phyloP scores from a whole-genome alignment of 2,329 filamentous ascomycete genomes.

The Penicillium sp. region DNA sequence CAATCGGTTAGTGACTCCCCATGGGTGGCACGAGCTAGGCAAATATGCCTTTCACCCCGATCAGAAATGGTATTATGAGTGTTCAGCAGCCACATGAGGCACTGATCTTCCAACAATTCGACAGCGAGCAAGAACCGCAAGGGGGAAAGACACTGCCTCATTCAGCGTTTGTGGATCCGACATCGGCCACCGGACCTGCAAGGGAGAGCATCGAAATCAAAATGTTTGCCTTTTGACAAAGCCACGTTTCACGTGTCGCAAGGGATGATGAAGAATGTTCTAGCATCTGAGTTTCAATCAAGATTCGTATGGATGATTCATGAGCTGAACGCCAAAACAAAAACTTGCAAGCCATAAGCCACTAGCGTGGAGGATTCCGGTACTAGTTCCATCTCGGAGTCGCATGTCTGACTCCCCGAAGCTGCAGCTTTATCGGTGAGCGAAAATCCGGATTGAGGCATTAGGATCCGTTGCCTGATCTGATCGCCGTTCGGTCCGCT shows the following conservation, averaged over 20 bases:
- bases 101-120: conserved; percentile 21
- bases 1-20: conserved; percentile 10
- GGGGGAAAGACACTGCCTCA: conserved; percentile 39
- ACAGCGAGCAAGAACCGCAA: conserved; percentile 9
- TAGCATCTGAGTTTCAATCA: conserved; percentile 4
- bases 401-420: too few species aligned
- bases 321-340: too few species aligned
- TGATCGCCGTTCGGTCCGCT: conserved; percentile 19
- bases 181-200: conserved; percentile 32
- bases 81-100: conserved; percentile 17
- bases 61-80: conserved; percentile 17
- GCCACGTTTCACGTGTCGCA: conserved; percentile 7
- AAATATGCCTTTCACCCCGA: conserved; percentile 11
- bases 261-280: conserved; percentile 6
- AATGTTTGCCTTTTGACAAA: conserved; percentile 26
- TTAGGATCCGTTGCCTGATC: conserved; percentile 17
- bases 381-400: too few species aligned
- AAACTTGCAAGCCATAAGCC: too few species aligned
- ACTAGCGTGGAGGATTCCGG: too few species aligned
- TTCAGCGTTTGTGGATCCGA: conserved; percentile 47
- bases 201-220: conserved; percentile 53
- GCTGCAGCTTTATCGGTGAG: too few species aligned
- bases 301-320: not conserved
- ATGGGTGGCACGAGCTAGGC: conserved; percentile 14
- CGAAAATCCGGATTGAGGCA: too few species aligned